phyloP scores from a whole-genome alignment of 2,329 filamentous ascomycete genomes.

The Talaromyces albobiverticillius region DNA sequence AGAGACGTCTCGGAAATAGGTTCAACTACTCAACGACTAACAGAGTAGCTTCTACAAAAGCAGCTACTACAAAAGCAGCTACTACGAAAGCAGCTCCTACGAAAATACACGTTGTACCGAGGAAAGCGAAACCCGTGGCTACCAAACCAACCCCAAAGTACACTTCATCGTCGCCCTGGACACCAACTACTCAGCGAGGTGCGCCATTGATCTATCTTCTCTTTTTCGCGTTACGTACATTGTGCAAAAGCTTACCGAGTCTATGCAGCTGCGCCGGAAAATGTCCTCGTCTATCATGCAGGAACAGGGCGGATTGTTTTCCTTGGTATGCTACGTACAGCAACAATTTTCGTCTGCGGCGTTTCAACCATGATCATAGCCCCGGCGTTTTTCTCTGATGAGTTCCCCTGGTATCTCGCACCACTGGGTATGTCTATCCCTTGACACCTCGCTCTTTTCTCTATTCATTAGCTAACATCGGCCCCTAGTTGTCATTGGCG shows the following conservation, averaged over 20 bases:
- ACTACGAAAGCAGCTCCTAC: background rate
- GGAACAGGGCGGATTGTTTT: conserved; percentile 66
- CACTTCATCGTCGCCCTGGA: conserved; percentile 16
- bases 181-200: conserved; percentile 29
- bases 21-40: conserved; percentile 6
- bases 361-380: conserved; percentile 64
- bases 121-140: conserved; percentile 3
- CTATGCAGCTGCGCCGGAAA: conserved; percentile 34
- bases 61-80: no score
- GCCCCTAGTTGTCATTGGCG: conserved; percentile 54
- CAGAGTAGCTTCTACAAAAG: background rate
- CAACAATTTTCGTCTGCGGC: conserved; percentile 65
- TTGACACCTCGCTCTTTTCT: background rate
- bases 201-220: conserved; percentile 1
- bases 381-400: conserved; percentile 54
- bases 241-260: background rate
- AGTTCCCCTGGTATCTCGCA: conserved; percentile 41
- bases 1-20: no score
- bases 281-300: conserved; percentile 70
- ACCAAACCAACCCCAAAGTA: background rate
- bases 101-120: background rate
- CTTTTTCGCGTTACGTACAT: background rate
- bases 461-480: background rate
- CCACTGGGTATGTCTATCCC: conserved; percentile 34
- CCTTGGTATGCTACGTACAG: conserved; percentile 68